phyloP scores from a whole-genome alignment of 2,329 filamentous ascomycete species.

The Furcasterigmium furcatum region DNA sequence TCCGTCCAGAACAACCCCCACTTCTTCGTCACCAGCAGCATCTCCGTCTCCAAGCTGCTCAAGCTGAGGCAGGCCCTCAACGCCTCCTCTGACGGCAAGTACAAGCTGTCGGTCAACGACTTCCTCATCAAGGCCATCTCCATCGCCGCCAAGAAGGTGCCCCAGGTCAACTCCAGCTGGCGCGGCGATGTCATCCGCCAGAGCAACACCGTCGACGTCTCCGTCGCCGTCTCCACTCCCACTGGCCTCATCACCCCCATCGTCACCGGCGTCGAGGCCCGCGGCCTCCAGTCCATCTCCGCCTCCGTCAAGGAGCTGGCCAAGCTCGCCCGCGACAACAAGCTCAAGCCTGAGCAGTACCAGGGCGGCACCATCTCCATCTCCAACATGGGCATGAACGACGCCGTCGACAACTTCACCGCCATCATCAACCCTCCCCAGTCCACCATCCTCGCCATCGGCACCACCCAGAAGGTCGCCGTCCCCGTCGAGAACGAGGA shows the following conservation, averaged over 20 bases:
- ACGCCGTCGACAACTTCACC: slow-evolving; percentile 92
- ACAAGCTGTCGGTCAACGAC: slow-evolving; percentile 99
- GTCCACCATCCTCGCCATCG: slow-evolving; percentile 90
- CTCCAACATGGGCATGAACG: slow-evolving; percentile 99
- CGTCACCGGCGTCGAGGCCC: slow-evolving; percentile 81
- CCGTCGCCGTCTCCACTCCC: slow-evolving; percentile 91
- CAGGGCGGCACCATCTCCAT: slow-evolving; percentile 99
- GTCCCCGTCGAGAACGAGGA: slow-evolving; percentile 83
- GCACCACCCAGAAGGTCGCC: slow-evolving; percentile 93
- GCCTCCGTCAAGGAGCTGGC: slow-evolving; percentile 90
- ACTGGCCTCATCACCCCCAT: slow-evolving; percentile 96
- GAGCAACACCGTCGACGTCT: slow-evolving; percentile 90
- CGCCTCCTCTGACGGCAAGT: slow-evolving; percentile 81
- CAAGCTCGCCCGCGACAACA: slow-evolving; percentile 92
- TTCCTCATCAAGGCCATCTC: slow-evolving; percentile 97
- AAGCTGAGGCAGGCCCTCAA: slow-evolving; percentile 96
- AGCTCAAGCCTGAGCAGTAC: slow-evolving; percentile 99
- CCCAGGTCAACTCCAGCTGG: slow-evolving; percentile 95
- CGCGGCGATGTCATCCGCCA: slow-evolving; percentile 86
- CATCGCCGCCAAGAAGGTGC: slow-evolving; percentile 87
- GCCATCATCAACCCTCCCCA: slow-evolving; percentile 99
- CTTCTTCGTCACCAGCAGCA: slow-evolving; percentile 90
- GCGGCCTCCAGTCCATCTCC: slow-evolving; percentile 87
- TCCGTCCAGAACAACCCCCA: slow-evolving; percentile 93
- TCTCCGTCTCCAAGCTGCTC: slow-evolving; percentile 92